Percentiles rank a stretch among this genome's conserved stretches.
phyloP scores from a whole-genome alignment of 768 basidiomycete genomes.

The Amyloporia xantha region DNA sequence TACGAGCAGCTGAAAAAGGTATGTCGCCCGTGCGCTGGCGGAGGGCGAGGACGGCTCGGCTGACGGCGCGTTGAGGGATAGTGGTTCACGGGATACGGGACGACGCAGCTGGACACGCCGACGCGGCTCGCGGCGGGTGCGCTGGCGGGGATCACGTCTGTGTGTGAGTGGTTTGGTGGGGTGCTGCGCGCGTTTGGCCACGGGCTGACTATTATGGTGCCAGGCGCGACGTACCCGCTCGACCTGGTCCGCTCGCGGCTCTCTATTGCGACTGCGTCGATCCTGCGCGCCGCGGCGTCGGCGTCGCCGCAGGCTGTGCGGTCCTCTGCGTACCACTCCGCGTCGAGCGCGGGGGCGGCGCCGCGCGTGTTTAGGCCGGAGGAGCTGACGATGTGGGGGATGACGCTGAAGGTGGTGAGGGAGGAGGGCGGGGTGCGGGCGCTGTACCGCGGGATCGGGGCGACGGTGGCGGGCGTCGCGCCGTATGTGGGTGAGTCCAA shows the following conservation, averaged over 20 bases:
- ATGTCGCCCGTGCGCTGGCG: constrained; percentile 1
- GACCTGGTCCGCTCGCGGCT: constrained; percentile 91
- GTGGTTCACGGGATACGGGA: constrained; percentile 67
- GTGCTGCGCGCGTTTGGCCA: not conserved
- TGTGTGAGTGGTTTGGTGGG: constrained; percentile 58
- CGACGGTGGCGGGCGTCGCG: constrained; percentile 85
- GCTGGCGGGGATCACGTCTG: constrained; percentile 89
- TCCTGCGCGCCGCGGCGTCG: constrained; percentile 27
- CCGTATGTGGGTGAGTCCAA: constrained; percentile 57
- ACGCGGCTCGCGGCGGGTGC: constrained; percentile 83
- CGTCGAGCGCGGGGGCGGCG: constrained; percentile 28
- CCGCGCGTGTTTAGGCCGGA: constrained; percentile 35
- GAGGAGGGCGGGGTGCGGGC: constrained; percentile 90
- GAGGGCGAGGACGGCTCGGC: not conserved
- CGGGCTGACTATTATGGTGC: no score
- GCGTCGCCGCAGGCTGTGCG: constrained; percentile 30
- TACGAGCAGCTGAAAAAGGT: constrained; percentile 92
- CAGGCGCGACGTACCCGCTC: constrained; percentile 85
- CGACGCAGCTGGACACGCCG: constrained; percentile 79
- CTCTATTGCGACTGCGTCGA: constrained; percentile 88
- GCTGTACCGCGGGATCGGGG: constrained; percentile 77
- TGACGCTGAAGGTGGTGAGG: constrained; percentile 84
- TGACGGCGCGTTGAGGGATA: constrained; percentile 24
- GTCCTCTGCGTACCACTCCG: constrained; percentile 52
- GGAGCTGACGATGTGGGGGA: constrained; percentile 74